Conservation (phyloP, 1,284 basidiomycete genomes). For the Inonotus obliquus region DNA sequence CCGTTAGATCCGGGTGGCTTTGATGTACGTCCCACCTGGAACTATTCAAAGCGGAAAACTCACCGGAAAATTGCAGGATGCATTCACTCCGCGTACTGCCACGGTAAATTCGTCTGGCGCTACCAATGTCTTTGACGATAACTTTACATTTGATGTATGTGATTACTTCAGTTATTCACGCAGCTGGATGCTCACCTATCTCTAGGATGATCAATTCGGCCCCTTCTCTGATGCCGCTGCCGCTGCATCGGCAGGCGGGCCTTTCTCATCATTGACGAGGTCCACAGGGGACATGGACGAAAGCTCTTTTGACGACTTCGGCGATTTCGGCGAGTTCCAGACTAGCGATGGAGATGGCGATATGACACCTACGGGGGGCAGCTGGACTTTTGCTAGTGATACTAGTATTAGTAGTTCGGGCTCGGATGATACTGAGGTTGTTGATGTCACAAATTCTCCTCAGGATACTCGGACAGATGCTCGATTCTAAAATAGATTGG, state of each 20-base stretch:
- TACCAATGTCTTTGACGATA: constrained; percentile 41
- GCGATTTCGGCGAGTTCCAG: constrained; percentile 79
- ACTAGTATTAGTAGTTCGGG: constrained; percentile 33
- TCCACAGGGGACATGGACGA: constrained; percentile 48
- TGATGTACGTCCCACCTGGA: constrained; percentile 42
- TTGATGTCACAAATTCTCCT: constrained; percentile 11
- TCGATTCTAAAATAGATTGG: neutral
- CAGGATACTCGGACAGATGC: constrained; percentile 15
- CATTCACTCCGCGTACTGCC: constrained; percentile 41
- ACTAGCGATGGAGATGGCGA: constrained; percentile 55
- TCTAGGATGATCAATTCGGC: constrained; percentile 58
- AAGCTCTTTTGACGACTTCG: constrained; percentile 60
- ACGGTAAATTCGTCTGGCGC: constrained; percentile 20
- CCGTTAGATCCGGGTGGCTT: constrained; percentile 49
- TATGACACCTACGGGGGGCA: constrained; percentile 58
- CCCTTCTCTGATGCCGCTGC: constrained; percentile 64
- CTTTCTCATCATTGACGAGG: constrained; percentile 47
- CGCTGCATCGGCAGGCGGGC: constrained; percentile 37
- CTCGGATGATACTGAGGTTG: constrained; percentile 18
- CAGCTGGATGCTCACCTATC: neutral
- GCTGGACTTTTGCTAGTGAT: constrained; percentile 57
- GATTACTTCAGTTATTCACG: constrained; percentile 34
- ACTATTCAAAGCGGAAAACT: neutral
- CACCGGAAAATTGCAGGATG: constrained; percentile 39
- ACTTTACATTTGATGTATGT: constrained; percentile 44